phyloP scores from a whole-genome alignment of 1,139 yeast species.

The Kurtzmaniella quercitrusa region DNA sequence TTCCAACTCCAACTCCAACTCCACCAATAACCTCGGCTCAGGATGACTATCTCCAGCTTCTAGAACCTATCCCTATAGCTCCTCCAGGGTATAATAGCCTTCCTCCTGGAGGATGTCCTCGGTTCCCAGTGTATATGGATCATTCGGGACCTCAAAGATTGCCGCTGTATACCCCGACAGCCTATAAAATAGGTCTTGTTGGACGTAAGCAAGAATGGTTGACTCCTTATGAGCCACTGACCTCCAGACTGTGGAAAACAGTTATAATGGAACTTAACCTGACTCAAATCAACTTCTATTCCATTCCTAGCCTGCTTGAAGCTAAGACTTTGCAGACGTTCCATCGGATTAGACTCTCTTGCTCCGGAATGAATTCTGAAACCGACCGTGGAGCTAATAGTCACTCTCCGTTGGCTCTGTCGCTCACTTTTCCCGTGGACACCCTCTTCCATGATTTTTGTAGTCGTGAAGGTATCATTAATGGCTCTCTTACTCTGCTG shows the following conservation, averaged over 20 bases:
- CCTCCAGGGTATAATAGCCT: slow-evolving; percentile 46
- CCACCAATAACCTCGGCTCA: slow-evolving; percentile 7
- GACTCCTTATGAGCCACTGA: slow-evolving; percentile 61
- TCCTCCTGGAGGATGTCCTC: slow-evolving; percentile 49
- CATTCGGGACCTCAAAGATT: slow-evolving; percentile 4
- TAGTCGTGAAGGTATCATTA: not conserved
- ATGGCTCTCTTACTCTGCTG: not conserved
- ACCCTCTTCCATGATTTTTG: not conserved
- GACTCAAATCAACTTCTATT: slow-evolving; percentile 66
- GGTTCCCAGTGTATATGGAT: slow-evolving; percentile 39
- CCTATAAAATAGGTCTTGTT: slow-evolving; percentile 50
- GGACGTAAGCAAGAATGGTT: slow-evolving; percentile 61
- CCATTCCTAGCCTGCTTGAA: slow-evolving; percentile 33
- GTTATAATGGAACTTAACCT: slow-evolving; percentile 65
- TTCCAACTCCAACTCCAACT: not conserved
- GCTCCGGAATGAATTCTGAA: not conserved
- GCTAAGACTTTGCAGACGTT: slow-evolving; percentile 16
- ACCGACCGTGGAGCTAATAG: slow-evolving; percentile 1
- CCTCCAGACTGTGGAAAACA: slow-evolving; percentile 60
- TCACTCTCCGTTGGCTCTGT: not conserved
- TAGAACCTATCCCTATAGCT: slow-evolving; percentile 47
- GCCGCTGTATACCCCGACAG: slow-evolving; percentile 47
- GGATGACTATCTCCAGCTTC: slow-evolving; percentile 28
- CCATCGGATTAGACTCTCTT: not conserved
- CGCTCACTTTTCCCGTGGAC: not conserved